phyloP scores from a whole-genome alignment of 768 basidiomycete genomes.

The Coprinopsis marcescibilis region DNA sequence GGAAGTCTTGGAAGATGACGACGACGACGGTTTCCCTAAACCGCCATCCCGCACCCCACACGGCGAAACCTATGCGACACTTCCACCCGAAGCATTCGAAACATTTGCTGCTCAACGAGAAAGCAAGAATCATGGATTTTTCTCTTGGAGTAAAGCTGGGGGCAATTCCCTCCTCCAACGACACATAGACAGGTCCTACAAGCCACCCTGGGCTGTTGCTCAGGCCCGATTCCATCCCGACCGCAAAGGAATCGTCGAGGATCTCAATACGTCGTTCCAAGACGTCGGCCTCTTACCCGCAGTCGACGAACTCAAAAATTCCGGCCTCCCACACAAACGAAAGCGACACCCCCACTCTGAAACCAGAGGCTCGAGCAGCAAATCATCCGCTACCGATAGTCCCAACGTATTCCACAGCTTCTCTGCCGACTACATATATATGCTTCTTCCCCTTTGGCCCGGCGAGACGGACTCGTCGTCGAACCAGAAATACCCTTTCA shows the following conservation, averaged over 20 bases:
- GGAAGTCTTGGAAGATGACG: too few species aligned
- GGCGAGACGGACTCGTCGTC: constrained; percentile 56
- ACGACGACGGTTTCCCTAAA: constrained; percentile 23
- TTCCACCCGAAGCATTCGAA: constrained; percentile 51
- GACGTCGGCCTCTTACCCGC: constrained; percentile 74
- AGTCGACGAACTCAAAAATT: constrained; percentile 25
- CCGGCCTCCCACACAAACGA: constrained; percentile 14
- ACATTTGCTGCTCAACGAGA: constrained; percentile 31
- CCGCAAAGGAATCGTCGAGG: constrained; percentile 61
- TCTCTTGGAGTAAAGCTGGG: constrained; percentile 21
- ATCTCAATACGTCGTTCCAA: constrained; percentile 70
- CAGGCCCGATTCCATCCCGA: constrained; percentile 62
- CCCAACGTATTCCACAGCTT: constrained; percentile 54
- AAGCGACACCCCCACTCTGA: constrained; percentile 11
- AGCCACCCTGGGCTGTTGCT: constrained; percentile 60
- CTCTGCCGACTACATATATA: constrained; percentile 66
- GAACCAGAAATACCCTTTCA: constrained; percentile 22
- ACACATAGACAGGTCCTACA: constrained; percentile 21
- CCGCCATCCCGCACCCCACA: constrained; percentile 50
- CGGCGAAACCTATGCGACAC: constrained; percentile 54
- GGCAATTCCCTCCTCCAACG: constrained; percentile 16
- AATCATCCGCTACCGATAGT: constrained; percentile 8
- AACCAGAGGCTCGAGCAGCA: constrained; percentile 14
- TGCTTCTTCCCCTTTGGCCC: constrained; percentile 84
- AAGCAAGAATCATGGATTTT: constrained; percentile 19